These are phyloP conservation scores for Aciculoconidium aculeatum DNA, from an alignment of 805 yeast genomes.

Conservation along the genomic window DNA sequence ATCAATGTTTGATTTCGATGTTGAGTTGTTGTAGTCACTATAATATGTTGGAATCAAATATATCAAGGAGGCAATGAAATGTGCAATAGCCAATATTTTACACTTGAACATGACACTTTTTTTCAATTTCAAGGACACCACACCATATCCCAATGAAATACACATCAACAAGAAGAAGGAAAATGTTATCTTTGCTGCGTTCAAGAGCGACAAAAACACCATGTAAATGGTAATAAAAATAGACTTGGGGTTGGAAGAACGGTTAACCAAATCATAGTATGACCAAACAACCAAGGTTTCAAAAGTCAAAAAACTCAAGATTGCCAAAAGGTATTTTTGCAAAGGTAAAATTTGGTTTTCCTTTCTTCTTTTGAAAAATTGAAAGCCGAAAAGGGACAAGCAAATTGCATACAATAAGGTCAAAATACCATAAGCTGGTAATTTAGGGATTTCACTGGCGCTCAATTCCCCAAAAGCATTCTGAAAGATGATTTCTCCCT, in stretches of 20 bases:
- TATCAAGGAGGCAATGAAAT: conserved; percentile 30
- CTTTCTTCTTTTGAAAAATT: conserved; percentile 72
- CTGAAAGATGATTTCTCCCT: conserved; percentile 73
- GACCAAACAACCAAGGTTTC: conserved; percentile 91
- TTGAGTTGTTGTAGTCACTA: conserved; percentile 19
- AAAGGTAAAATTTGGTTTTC: conserved; percentile 77
- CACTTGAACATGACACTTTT: conserved; percentile 61
- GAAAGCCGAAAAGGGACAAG: conserved; percentile 77
- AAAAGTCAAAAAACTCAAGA: conserved; percentile 72
- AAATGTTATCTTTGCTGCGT: conserved; percentile 73
- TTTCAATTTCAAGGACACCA: conserved; percentile 81
- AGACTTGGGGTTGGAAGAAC: conserved; percentile 39
- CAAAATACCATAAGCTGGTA: conserved; percentile 81
- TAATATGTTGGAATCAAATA: conserved; percentile 33
- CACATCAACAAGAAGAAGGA: conserved; percentile 82
- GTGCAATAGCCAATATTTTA: conserved; percentile 36
- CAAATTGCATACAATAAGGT: conserved; percentile 80
- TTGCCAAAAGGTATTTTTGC: conserved; percentile 84
- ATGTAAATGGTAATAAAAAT: conserved; percentile 66
- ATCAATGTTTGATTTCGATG: conserved; percentile 29
- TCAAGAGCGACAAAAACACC: conserved; percentile 70
- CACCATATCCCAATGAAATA: conserved; percentile 90
- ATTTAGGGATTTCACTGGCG: conserved; percentile 86
- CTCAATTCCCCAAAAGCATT: conserved; percentile 88
- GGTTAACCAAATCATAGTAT: conserved; percentile 77